Evolutionary conservation across 371 early-diverging fungal species (phyloP).

Genomic region (Mortierella sp.): DNA sequence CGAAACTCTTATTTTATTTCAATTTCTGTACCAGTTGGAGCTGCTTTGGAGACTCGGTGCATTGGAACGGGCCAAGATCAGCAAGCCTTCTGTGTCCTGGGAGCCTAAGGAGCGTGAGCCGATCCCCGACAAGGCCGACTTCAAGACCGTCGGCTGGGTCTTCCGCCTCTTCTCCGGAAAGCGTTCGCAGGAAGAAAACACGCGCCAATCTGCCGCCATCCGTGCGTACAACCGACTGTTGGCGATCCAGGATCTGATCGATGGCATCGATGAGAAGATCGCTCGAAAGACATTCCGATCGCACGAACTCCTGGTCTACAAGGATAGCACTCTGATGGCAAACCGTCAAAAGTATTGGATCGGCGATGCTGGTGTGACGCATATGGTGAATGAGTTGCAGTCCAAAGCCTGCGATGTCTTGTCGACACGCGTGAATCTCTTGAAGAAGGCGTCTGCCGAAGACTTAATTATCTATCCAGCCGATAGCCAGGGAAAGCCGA

Average conservation of each 20-base stretch:
- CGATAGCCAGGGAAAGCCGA: conserved; percentile 45
- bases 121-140: conserved; percentile 67
- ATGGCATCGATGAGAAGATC: conserved; percentile 72
- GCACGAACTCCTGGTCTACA: conserved; percentile 66
- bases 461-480: conserved; percentile 41
- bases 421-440: conserved; percentile 27
- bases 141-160: conserved; percentile 76
- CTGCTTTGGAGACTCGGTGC: conserved; percentile 75
- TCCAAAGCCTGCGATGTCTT: conserved; percentile 59
- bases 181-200: conserved; percentile 73
- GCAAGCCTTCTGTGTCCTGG: conserved; percentile 73
- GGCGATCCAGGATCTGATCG: conserved; percentile 73
- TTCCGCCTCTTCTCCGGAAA: conserved; percentile 76
- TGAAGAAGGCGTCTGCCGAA: conserved; percentile 55
- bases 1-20: background rate
- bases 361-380: conserved; percentile 58
- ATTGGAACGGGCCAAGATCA: conserved; percentile 64
- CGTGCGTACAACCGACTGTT: conserved; percentile 74
- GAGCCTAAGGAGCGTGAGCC: conserved; percentile 64
- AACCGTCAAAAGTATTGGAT: conserved; percentile 70
- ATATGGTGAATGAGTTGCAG: conserved; percentile 58
- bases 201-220: conserved; percentile 70
- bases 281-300: conserved; percentile 68
- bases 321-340: conserved; percentile 63
- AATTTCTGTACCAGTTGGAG: conserved; percentile 59